Percentiles rank a stretch among this genome's conserved stretches.
These are phyloP conservation scores for Chaetomium fimeti DNA, from an alignment of 495 filamentous ascomycete genomes.

Conservation along the genomic window DNA sequence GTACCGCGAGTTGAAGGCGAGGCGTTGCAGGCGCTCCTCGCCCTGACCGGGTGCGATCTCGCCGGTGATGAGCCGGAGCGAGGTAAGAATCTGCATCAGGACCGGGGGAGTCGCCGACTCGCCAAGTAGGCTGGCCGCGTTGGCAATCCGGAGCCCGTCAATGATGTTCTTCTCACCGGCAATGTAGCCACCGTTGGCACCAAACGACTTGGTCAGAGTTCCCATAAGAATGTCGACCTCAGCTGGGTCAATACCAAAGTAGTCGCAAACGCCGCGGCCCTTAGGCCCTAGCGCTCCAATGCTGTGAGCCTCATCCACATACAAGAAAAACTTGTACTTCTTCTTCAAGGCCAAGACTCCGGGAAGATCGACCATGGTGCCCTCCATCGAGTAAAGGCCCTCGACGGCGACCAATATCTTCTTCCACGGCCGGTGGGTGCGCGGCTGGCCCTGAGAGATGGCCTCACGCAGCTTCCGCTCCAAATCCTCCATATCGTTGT, in stretches of 20 bases:
- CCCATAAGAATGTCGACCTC: conserved; percentile 98
- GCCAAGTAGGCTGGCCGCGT: conserved; percentile 82
- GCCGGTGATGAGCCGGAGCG: conserved; percentile 82
- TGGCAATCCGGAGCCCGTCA: conserved; percentile 80
- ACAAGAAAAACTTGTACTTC: conserved; percentile 94
- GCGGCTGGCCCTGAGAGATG: conserved; percentile 93
- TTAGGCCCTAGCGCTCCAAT: conserved; percentile 86
- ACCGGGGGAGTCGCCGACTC: conserved; percentile 86
- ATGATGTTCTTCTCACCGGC: conserved; percentile 88
- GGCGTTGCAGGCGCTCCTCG: conserved; percentile 89
- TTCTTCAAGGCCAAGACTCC: conserved; percentile 80
- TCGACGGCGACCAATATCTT: conserved; percentile 97
- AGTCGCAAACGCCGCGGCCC: conserved; percentile 94
- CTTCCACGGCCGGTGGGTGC: conserved; percentile 96
- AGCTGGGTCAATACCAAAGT: conserved; percentile 82
- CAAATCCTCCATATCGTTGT: conserved; percentile 89
- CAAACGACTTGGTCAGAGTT: conserved; percentile 96
- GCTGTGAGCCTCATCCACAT: conserved; percentile 95
- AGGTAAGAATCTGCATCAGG: conserved; percentile 79
- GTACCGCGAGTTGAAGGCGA: conserved; percentile 98
- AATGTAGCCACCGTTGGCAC: conserved; percentile 95
- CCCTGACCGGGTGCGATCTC: conserved; percentile 88
- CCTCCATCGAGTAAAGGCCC: conserved; percentile 98
- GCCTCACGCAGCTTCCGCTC: conserved; percentile 81
- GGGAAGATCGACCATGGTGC: conserved; percentile 94